Percentiles rank a stretch among this genome's conserved stretches.
phyloP scores from a whole-genome alignment of 225 moss, liverwort and hornwort genomes.

The Physcomitrellopsis africana region DNA sequence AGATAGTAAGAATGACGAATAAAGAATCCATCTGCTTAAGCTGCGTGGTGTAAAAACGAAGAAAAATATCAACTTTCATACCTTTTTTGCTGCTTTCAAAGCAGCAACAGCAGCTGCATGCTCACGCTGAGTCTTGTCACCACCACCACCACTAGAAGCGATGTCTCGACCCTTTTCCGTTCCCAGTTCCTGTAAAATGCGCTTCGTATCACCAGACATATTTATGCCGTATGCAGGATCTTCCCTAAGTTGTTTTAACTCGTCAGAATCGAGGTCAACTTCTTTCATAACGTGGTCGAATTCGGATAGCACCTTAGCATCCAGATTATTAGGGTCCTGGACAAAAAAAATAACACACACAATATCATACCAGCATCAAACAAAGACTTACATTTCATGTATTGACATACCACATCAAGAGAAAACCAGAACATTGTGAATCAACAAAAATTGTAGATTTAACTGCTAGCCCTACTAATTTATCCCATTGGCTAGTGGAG shows the following conservation, averaged over 20 bases:
- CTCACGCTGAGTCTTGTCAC: slow-evolving; percentile 88
- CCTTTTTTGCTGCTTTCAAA: slow-evolving; percentile 76
- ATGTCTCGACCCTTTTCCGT: slow-evolving; percentile 82
- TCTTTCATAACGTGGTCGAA: slow-evolving; percentile 95
- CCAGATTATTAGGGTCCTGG: slow-evolving; percentile 93
- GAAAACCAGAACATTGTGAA: not conserved
- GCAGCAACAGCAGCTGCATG: slow-evolving; percentile 77
- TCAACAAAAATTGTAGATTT: not conserved
- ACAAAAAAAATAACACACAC: slow-evolving; percentile 8
- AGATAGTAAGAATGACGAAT: slow-evolving; percentile 5
- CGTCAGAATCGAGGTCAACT: slow-evolving; percentile 84
- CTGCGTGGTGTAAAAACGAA: not conserved
- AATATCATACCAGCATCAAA: not conserved
- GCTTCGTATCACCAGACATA: slow-evolving; percentile 90
- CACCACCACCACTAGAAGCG: slow-evolving; percentile 84
- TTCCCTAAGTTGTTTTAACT: slow-evolving; percentile 66
- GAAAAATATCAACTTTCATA: not conserved
- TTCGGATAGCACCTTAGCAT: slow-evolving; percentile 77
- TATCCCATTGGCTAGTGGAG: not conserved
- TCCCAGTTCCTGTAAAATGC: slow-evolving; percentile 86
- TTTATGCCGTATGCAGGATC: slow-evolving; percentile 93
- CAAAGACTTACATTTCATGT: not conserved
- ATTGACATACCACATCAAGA: not conserved
- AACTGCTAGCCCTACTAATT: not conserved
- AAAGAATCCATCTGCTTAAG: not conserved